Evolutionary conservation across 345 rosid genomes (phyloP), one percentile per base, ranked within the genome.

Genomic region (Camelina neglecta): DNA sequence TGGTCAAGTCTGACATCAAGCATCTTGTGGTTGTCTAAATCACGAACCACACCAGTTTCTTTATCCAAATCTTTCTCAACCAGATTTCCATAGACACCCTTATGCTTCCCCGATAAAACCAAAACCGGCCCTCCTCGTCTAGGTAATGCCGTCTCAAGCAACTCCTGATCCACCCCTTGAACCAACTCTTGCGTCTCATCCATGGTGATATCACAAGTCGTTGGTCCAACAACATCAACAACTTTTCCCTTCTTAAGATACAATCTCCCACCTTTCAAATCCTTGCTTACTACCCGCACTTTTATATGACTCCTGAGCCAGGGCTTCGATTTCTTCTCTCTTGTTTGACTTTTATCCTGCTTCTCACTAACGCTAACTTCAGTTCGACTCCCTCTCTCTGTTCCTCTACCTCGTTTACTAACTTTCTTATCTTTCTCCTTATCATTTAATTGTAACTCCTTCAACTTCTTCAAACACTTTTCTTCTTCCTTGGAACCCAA

Each of bases 101-200:
- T 84, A 77, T 91, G 85, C 67, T 75, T 90, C 41, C 97, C 97
- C 45, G 71, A 81, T 64, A 92, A 56, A 69, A 94, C 81, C 72
- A 92, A 82, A 20, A 94, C 93, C 0, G 81, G 79, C 5, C 95
- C 96, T 9, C 92, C 96, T 12, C 85, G 81, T 64, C 83, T 86
- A 0, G 97, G 97, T 78, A 93, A 78, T 72, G 93, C 98, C 45
- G 94, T 91, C 89, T 93, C 94, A 7, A 93, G 93, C 71, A 85
- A 65, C 55, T 88, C 88, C 81, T 91, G 98, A 78, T 87, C 83
- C 8, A 93, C 87, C 20, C 86, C 90, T 81, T 88, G 90, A 31
- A 93, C 77, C 82, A 93, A 75, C 77, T 93, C 96, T 55, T 78
- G 79, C 10, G 76, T 85, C 77, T 85, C 96, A 71, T 89, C 98